Evolutionary conservation across 108 stramenopile species (phyloP).

Genomic region (Skeletonema marinoi): DNA sequence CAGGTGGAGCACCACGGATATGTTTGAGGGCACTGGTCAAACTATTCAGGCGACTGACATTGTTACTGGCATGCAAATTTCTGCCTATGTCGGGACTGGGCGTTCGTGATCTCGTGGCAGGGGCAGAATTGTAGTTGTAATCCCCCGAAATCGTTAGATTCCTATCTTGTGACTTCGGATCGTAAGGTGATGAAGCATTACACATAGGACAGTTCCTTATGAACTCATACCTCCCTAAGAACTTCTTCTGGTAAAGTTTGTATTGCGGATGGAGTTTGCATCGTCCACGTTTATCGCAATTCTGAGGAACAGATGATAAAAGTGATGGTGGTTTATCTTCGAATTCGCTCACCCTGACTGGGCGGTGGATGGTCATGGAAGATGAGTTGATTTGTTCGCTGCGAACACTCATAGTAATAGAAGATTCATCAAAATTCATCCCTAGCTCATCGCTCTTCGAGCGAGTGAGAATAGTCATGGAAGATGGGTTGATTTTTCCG

Average conservation of each 20-base stretch:
- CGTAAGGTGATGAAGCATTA: no score
- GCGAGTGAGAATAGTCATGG: no score
- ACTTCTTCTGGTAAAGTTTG: slow-evolving; percentile 5
- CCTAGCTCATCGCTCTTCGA: no score
- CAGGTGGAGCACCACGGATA: neutral
- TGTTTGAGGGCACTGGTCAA: neutral
- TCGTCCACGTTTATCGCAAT: neutral
- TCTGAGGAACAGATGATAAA: neutral
- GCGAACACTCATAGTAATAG: neutral
- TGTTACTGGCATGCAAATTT: no score
- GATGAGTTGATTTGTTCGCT: no score
- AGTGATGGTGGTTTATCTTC: neutral
- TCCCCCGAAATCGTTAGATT: no score
- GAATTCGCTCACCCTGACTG: neutral
- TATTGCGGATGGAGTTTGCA: neutral
- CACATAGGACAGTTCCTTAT: neutral
- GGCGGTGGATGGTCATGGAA: neutral
- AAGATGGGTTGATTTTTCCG: no score
- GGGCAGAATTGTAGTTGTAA: no score
- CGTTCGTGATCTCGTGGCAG: no score
- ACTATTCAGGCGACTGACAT: neutral
- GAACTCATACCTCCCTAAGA: neutral
- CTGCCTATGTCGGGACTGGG: no score
- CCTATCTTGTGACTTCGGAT: no score
- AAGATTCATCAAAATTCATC: no score